Conservation (phyloP, 352 stramenopile species). For the Phytopythium aichiense region DNA sequence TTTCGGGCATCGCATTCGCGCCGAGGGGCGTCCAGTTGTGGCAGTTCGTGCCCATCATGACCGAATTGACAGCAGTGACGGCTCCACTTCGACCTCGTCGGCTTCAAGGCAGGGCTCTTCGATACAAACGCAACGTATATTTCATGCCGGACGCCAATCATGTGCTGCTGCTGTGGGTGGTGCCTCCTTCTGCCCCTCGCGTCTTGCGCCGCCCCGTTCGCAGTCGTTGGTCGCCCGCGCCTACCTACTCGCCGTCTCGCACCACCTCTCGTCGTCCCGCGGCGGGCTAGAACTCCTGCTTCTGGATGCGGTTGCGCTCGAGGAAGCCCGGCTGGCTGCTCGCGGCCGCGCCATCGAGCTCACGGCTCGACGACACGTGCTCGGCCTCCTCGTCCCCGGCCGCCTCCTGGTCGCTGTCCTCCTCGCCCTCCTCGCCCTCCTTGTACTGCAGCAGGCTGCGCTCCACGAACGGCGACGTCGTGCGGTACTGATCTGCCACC, state of each 20-base stretch:
- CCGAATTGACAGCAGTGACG: too few relatives aligned
- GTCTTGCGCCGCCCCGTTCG: not conserved
- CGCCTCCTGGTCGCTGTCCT: constrained; percentile 10
- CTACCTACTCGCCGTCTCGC: not conserved
- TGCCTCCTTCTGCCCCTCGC: not conserved
- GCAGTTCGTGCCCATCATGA: too few relatives aligned
- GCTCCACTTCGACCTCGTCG: too few relatives aligned
- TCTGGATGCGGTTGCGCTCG: constrained; percentile 49
- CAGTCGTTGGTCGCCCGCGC: not conserved
- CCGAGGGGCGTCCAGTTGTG: too few relatives aligned
- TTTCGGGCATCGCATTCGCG: too few relatives aligned
- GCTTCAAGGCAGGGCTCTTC: too few relatives aligned
- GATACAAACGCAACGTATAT: not conserved
- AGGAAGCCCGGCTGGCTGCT: constrained; percentile 46
- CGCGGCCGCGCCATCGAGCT: constrained; percentile 12
- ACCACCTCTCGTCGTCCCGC: too few relatives aligned
- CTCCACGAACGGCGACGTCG: constrained; percentile 83
- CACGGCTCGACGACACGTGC: constrained; percentile 1
- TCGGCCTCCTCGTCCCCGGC: constrained; percentile 13
- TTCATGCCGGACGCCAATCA: not conserved
- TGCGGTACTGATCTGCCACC: constrained; percentile 83
- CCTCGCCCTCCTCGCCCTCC: constrained; percentile 54
- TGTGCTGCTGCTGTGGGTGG: not conserved
- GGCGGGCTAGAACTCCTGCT: constrained; percentile 47
- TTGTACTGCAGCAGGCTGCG: constrained; percentile 78